Percentiles rank a stretch among this genome's conserved stretches.
phyloP scores from a whole-genome alignment of 2,329 filamentous ascomycete species.

The Hypoxylon sp. region DNA sequence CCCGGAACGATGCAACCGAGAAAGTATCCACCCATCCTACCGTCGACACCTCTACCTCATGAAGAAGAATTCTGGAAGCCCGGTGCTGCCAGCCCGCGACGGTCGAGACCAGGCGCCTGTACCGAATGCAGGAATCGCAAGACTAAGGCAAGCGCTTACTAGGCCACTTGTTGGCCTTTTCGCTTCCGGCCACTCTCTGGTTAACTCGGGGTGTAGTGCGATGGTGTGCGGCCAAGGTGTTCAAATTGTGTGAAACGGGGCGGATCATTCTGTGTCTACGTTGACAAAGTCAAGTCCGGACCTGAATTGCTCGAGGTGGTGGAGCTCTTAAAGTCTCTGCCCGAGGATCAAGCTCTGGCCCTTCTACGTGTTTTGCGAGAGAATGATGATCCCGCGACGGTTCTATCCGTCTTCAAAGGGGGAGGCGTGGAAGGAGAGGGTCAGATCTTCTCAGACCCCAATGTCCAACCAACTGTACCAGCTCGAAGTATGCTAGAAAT shows the following conservation, averaged over 20 bases:
- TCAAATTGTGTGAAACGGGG: constrained; percentile 42
- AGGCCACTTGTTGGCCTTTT: not conserved
- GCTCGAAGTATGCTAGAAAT: constrained; percentile 36
- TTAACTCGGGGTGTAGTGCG: constrained; percentile 36
- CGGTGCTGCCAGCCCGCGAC: not conserved
- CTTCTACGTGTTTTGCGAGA: constrained; percentile 47
- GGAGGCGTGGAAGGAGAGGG: not conserved
- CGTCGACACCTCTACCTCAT: constrained; percentile 14
- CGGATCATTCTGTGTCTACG: constrained; percentile 33
- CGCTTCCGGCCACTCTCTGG: constrained; percentile 3
- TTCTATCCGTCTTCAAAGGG: constrained; percentile 45
- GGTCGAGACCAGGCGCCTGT: constrained; percentile 42
- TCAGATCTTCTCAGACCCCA: not conserved
- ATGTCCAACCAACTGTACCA: not conserved
- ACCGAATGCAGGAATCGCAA: constrained; percentile 44
- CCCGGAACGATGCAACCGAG: constrained; percentile 22
- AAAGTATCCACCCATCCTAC: constrained; percentile 34
- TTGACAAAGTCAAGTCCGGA: constrained; percentile 38
- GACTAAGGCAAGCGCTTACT: constrained; percentile 36
- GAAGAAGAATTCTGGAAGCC: constrained; percentile 7
- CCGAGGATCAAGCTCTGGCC: constrained; percentile 38
- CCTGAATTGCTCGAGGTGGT: constrained; percentile 48
- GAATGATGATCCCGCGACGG: constrained; percentile 43
- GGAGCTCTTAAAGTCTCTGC: constrained; percentile 46
- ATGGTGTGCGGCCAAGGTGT: constrained; percentile 44